Evolutionary conservation across 805 yeast species (phyloP).

Genomic region (Blastobotrys robertii): DNA sequence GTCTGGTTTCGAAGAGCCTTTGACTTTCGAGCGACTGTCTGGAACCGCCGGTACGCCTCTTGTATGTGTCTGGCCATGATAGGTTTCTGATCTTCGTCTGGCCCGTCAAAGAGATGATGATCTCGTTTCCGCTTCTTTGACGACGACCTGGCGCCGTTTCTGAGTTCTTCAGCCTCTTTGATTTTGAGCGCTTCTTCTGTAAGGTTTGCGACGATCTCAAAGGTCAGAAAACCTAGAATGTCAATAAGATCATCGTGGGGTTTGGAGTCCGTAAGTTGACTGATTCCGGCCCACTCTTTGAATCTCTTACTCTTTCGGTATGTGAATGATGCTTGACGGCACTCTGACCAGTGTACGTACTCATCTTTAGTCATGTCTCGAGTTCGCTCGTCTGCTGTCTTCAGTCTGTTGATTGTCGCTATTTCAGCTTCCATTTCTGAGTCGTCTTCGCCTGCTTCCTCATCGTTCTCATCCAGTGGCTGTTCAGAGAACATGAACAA

Average conservation of each 20-base stretch:
- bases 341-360: slow-evolving; percentile 98
- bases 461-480: slow-evolving; percentile 60
- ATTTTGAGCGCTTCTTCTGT: slow-evolving; percentile 86
- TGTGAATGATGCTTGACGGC: slow-evolving; percentile 95
- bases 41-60: slow-evolving; percentile 83
- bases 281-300: slow-evolving; percentile 90
- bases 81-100: slow-evolving; percentile 75
- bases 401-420: slow-evolving; percentile 80
- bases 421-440: slow-evolving; percentile 83
- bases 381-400: slow-evolving; percentile 91
- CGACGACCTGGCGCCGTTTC: slow-evolving; percentile 28
- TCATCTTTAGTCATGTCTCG: slow-evolving; percentile 91
- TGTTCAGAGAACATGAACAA: slow-evolving; percentile 90
- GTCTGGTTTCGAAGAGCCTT: slow-evolving; percentile 53
- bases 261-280: slow-evolving; percentile 73
- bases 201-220: slow-evolving; percentile 89
- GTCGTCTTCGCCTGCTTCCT: slow-evolving; percentile 62
- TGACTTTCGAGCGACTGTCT: slow-evolving; percentile 45
- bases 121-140: slow-evolving; percentile 41
- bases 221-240: slow-evolving; percentile 87
- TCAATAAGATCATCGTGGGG: slow-evolving; percentile 97
- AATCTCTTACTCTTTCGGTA: slow-evolving; percentile 90
- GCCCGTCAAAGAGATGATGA: slow-evolving; percentile 68
- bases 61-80: slow-evolving; percentile 69
- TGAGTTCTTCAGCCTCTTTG: slow-evolving; percentile 54